phyloP scores from a whole-genome alignment of 257 asterid genomes.

The Forsythia viridissima region DNA sequence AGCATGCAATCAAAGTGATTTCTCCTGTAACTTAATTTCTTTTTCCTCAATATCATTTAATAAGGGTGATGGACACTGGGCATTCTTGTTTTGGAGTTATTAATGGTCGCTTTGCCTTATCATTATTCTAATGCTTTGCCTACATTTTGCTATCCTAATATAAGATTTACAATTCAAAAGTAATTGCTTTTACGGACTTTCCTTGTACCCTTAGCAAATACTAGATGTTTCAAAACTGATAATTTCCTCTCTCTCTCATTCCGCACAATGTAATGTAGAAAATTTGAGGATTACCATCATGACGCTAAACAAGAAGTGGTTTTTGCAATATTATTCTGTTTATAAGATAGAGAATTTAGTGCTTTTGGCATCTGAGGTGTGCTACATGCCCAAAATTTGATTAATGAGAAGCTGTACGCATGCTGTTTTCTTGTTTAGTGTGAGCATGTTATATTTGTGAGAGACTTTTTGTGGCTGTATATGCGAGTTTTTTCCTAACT shows the following conservation, averaged over 20 bases:
- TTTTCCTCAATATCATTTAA: slow-evolving; percentile 7
- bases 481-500: neutral
- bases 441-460: neutral
- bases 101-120: too few species aligned
- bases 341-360: neutral
- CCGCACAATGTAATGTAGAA: too few species aligned
- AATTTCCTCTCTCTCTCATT: too few species aligned
- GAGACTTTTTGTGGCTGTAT: neutral
- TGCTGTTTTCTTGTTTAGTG: neutral
- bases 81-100: neutral
- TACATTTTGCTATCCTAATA: too few species aligned
- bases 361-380: neutral
- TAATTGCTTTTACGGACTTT: too few species aligned
- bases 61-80: slow-evolving; percentile 1
- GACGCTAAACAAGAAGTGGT: too few species aligned
- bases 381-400: neutral
- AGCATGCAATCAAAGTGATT: slow-evolving; percentile 11
- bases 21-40: slow-evolving; percentile 23
- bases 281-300: too few species aligned
- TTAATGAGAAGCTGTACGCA: neutral
- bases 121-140: too few species aligned
- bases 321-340: neutral
- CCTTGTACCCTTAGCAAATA: too few species aligned
- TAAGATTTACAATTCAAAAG: too few species aligned
- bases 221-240: too few species aligned